These are phyloP conservation scores for Macrolepiota dolichaula DNA, from an alignment of 768 basidiomycete species.

Conservation along the genomic window DNA sequence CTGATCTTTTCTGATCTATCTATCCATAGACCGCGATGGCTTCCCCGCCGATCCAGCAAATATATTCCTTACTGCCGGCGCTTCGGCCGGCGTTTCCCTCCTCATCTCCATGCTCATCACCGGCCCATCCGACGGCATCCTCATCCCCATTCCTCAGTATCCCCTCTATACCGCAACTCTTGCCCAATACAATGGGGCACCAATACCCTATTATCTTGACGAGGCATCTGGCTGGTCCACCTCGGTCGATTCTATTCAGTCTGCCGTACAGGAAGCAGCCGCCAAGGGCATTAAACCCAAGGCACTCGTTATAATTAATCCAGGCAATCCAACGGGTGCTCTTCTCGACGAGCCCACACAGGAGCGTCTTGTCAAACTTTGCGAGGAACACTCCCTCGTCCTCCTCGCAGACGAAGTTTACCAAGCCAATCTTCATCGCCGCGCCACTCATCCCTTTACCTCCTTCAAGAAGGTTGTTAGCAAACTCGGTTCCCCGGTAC, in stretches of 20 bases:
- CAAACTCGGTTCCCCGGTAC: constrained; percentile 62
- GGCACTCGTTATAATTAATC: constrained; percentile 96
- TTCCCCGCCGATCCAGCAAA: constrained; percentile 75
- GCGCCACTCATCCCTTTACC: constrained; percentile 68
- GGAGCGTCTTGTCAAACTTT: constrained; percentile 73
- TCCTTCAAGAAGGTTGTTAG: constrained; percentile 91
- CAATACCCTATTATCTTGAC: constrained; percentile 87
- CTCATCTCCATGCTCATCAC: constrained; percentile 78
- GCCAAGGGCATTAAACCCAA: constrained; percentile 63
- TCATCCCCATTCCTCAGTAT: constrained; percentile 98
- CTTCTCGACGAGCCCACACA: constrained; percentile 73
- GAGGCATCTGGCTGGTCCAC: constrained; percentile 84
- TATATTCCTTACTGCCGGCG: constrained; percentile 95
- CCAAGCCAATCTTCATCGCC: constrained; percentile 85
- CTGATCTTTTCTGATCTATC: neutral
- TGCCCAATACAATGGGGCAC: constrained; percentile 75
- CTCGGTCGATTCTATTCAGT: constrained; percentile 60
- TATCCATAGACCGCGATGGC: constrained; percentile 76
- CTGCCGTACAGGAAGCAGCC: constrained; percentile 62
- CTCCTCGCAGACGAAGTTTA: constrained; percentile 99
- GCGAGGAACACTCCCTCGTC: constrained; percentile 81
- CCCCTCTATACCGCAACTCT: constrained; percentile 96
- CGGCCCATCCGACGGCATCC: constrained; percentile 64
- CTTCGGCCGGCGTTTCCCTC: constrained; percentile 90
- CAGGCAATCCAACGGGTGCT: constrained; percentile 95